Base-by-base conservation (phyloP, 164 flowering plant species). In the Platanus orientalis region DNA sequence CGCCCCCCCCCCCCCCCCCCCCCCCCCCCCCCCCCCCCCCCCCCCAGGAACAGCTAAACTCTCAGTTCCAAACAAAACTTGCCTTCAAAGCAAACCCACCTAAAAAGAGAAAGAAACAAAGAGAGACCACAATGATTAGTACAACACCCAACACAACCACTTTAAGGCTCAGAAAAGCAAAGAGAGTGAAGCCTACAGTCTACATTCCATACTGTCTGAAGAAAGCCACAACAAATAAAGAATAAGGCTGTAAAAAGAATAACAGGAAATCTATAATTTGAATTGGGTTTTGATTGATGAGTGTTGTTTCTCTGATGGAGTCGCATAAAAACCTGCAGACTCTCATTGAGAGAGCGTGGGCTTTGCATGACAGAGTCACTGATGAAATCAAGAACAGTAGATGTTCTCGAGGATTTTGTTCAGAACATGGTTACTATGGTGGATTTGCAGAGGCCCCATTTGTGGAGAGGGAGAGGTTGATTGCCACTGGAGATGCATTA, bases 331-430 rank as follows among this genome's bases (percentile, higher is more conserved):
- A 40, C 53, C 66, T 57, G 62, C 67, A 49, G 30, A 21, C 24
- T 62, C 64, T 61, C 13, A 58, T 64, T 50, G 68, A 63, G 66
- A 70, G 62, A 54, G 74, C 79, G 21, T 61, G 76, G 65, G 61
- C 32, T 20, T 49, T 70, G 40, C 66, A 64, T 48, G 64, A 76
- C 17, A 34, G 29, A 21, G 52, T 70, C 50, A 64, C 27, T 13
- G 59, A 54, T 52, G 74, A 69, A 72, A 63, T 64, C 57, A 19
- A 70, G 27, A 39, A 40, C 52, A 57, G 39, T 42, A 27, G 32
- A 50, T 54, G 66, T 2, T 57, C 47, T 28, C 54, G 69, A 40
- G 49, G 69, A 7, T n/a, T n/a, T n/a, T n/a, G n/a, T n/a, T n/a
- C 69, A 19, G 61, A 63, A 63, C 53, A 23, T 64, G 69, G 61